A percentile compares a stretch with the other conserved stretches of the same genome.
phyloP scores from a whole-genome alignment of 805 yeast genomes.

The Metschnikowia amazonensis region DNA sequence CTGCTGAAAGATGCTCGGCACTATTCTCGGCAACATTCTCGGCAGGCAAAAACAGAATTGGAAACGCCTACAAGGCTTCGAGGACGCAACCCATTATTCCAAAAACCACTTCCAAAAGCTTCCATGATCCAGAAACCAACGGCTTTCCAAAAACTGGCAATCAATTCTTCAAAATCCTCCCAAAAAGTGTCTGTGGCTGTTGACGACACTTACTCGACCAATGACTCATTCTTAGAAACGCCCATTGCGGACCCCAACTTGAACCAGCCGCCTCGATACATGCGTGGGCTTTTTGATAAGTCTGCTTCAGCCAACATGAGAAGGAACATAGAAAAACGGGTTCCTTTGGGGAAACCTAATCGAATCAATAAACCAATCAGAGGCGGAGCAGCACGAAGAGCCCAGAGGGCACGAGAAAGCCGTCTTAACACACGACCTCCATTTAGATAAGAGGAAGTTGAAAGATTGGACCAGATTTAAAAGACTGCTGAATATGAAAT shows the following conservation, averaged over 20 bases:
- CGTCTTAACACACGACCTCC: slow-evolving; percentile 16
- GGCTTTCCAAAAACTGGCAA: neutral
- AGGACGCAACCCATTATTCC: neutral
- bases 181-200: slow-evolving; percentile 14
- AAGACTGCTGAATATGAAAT: too few species aligned
- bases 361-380: neutral
- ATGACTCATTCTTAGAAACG: slow-evolving; percentile 27
- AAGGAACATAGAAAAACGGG: neutral
- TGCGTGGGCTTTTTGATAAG: slow-evolving; percentile 35
- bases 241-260: slow-evolving; percentile 33
- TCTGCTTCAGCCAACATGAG: slow-evolving; percentile 11
- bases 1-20: too few species aligned
- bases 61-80: slow-evolving; percentile 3
- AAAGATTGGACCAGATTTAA: too few species aligned
- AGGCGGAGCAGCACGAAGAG: slow-evolving; percentile 14
- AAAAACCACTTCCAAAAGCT: neutral
- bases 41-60: neutral
- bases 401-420: slow-evolving; percentile 13
- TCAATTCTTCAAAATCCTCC: neutral
- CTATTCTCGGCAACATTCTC: too few species aligned
- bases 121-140: neutral
- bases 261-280: slow-evolving; percentile 42
- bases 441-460: too few species aligned
- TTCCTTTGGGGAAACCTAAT: slow-evolving; percentile 7
- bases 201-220: slow-evolving; percentile 27